Percentiles rank a stretch among this genome's conserved stretches.
These are phyloP conservation scores for Gracilaria gracilis DNA, from an alignment of 23 red algal genomes.

Conservation along the genomic window DNA sequence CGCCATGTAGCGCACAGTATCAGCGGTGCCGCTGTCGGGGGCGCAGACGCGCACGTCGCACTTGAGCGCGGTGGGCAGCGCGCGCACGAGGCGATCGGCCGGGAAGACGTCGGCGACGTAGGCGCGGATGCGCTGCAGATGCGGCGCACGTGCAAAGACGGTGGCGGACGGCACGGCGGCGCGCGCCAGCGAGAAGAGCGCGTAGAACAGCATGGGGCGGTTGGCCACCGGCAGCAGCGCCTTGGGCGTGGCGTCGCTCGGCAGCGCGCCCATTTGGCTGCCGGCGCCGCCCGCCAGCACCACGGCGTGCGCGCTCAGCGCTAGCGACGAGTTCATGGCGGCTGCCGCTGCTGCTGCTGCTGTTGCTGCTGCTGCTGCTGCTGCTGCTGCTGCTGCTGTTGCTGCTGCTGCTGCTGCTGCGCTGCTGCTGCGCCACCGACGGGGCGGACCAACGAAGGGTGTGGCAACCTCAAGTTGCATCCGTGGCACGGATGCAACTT, in stretches of 20 bases:
- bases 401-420: too few species aligned
- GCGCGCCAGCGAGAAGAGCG: conserved; percentile 38
- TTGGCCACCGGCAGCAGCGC: conserved; percentile 52
- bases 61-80: neutral
- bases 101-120: conserved; percentile 8
- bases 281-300: conserved; percentile 49
- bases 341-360: neutral
- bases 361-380: too few species aligned
- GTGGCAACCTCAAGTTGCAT: too few species aligned
- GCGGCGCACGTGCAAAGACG: conserved; percentile 18
- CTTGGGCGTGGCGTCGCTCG: conserved; percentile 30
- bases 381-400: too few species aligned
- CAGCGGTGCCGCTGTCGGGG: conserved; percentile 11
- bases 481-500: too few species aligned
- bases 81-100: neutral
- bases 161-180: conserved; percentile 10
- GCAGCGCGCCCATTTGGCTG: conserved; percentile 4
- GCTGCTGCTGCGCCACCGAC: too few species aligned
- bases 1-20: conserved; percentile 5
- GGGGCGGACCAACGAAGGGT: too few species aligned
- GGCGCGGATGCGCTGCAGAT: neutral
- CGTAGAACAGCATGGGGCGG: conserved; percentile 52
- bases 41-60: neutral
- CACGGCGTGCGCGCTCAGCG: conserved; percentile 33
- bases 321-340: neutral